phyloP scores from a whole-genome alignment of 2,329 filamentous ascomycete genomes.

The Fusarium sp. region DNA sequence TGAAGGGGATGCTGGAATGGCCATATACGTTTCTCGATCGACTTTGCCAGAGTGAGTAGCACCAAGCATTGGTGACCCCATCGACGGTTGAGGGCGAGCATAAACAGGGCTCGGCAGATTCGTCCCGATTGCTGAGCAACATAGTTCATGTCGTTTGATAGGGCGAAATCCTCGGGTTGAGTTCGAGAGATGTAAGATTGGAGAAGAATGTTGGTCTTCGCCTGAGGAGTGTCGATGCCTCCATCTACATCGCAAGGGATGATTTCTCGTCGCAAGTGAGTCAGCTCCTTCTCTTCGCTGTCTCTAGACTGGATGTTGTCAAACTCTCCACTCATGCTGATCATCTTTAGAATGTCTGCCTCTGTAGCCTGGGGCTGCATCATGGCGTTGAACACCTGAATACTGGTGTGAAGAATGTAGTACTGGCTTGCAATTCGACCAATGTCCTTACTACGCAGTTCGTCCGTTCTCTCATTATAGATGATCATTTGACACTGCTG shows the following conservation, averaged over 20 bases:
- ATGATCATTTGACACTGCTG: slow-evolving; percentile 99
- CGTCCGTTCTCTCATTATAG: slow-evolving; percentile 94
- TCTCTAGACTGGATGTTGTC: slow-evolving; percentile 96
- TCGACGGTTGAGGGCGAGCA: slow-evolving; percentile 93
- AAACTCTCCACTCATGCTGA: slow-evolving; percentile 97
- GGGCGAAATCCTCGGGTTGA: slow-evolving; percentile 90
- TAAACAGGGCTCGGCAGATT: slow-evolving; percentile 94
- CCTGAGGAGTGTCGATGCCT: slow-evolving; percentile 76
- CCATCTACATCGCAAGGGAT: slow-evolving; percentile 83
- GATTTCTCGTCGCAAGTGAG: slow-evolving; percentile 74
- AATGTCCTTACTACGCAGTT: slow-evolving; percentile 92
- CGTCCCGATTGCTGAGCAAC: slow-evolving; percentile 95
- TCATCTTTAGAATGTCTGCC: slow-evolving; percentile 94
- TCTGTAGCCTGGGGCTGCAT: slow-evolving; percentile 89
- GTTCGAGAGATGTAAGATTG: slow-evolving; percentile 93
- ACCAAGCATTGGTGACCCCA: slow-evolving; percentile 98
- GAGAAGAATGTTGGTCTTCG: slow-evolving; percentile 94
- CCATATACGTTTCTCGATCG: slow-evolving; percentile 97
- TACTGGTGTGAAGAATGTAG: slow-evolving; percentile 92
- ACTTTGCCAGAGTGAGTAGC: slow-evolving; percentile 90
- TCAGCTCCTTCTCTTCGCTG: slow-evolving; percentile 88
- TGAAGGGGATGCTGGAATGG: slow-evolving; percentile 93
- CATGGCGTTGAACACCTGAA: slow-evolving; percentile 96
- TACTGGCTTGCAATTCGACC: slow-evolving; percentile 97
- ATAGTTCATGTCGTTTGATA: slow-evolving; percentile 92